These are phyloP conservation scores for Paxillus involutus DNA, from an alignment of 768 basidiomycete species.

Conservation along the genomic window DNA sequence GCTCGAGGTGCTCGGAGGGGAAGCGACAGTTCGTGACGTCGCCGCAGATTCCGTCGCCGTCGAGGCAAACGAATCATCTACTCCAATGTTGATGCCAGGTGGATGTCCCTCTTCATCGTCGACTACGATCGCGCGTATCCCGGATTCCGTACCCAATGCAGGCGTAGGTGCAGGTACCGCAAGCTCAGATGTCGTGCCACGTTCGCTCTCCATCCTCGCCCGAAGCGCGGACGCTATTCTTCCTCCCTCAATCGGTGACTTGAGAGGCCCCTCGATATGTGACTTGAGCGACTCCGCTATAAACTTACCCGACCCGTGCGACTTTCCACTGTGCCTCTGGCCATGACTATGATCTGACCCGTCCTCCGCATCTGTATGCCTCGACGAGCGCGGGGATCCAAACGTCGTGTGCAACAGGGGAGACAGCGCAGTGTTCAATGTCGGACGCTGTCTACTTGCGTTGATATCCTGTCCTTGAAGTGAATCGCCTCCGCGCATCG, in stretches of 20 bases:
- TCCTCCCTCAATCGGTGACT: constrained; percentile 12
- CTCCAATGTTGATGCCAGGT: constrained; percentile 6
- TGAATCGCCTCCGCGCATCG: constrained; percentile 8
- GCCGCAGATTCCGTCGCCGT: background rate
- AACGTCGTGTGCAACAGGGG: constrained; percentile 44
- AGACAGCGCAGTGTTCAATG: constrained; percentile 21
- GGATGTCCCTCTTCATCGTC: constrained; percentile 14
- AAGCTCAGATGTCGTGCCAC: background rate
- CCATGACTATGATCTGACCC: constrained; percentile 23
- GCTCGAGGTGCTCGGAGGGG: constrained; percentile 10
- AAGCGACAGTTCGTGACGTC: constrained; percentile 5
- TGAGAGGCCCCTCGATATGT: constrained; percentile 12
- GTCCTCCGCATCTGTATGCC: constrained; percentile 30
- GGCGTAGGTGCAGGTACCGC: background rate
- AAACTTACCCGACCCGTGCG: constrained; percentile 5
- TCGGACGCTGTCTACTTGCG: background rate
- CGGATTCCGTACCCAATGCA: background rate
- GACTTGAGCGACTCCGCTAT: constrained; percentile 15
- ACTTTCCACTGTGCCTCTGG: constrained; percentile 12
- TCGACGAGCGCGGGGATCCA: constrained; percentile 37
- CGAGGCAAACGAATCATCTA: background rate
- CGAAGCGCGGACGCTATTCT: constrained; percentile 17
- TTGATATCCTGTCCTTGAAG: constrained; percentile 9
- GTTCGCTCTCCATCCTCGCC: constrained; percentile 14
- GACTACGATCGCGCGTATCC: constrained; percentile 11